Evolutionary conservation across 495 filamentous ascomycete species (phyloP).

Genomic region (Neurospora sp.): DNA sequence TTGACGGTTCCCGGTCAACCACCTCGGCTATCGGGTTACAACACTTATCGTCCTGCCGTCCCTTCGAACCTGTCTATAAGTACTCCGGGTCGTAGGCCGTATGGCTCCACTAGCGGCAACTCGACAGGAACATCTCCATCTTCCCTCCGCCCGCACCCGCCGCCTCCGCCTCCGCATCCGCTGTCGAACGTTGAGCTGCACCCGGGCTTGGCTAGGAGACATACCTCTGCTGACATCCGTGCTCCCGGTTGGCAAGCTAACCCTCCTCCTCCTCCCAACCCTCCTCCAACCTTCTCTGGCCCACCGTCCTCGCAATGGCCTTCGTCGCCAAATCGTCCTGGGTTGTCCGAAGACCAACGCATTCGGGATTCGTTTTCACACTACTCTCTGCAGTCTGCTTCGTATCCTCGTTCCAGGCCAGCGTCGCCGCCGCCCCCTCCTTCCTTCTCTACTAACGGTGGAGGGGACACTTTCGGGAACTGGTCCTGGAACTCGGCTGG

Average conservation of each 20-base stretch:
- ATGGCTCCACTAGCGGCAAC: slow-evolving; percentile 61
- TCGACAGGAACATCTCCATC: slow-evolving; percentile 61
- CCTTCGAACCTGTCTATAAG: slow-evolving; percentile 68
- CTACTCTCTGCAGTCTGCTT: slow-evolving; percentile 59
- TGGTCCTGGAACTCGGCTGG: slow-evolving; percentile 44
- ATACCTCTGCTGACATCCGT: slow-evolving; percentile 94
- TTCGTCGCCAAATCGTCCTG: slow-evolving; percentile 65
- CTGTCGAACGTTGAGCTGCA: slow-evolving; percentile 66
- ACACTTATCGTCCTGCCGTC: slow-evolving; percentile 63
- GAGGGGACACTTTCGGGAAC: slow-evolving; percentile 38
- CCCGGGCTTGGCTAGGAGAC: slow-evolving; percentile 67
- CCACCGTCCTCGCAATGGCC: slow-evolving; percentile 75
- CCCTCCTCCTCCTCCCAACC: slow-evolving; percentile 36
- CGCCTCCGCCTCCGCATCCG: slow-evolving; percentile 64
- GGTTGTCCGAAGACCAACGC: slow-evolving; percentile 59
- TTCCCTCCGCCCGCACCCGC: slow-evolving; percentile 60
- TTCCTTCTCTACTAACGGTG: slow-evolving; percentile 31
- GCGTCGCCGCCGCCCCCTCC: slow-evolving; percentile 54
- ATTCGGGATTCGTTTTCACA: slow-evolving; percentile 71
- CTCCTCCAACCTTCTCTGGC: slow-evolving; percentile 50
- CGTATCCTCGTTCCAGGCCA: slow-evolving; percentile 56
- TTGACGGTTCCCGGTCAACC: slow-evolving; percentile 35
- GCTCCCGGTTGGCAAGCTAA: slow-evolving; percentile 74
- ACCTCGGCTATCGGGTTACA: slow-evolving; percentile 4
- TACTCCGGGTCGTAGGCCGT: slow-evolving; percentile 52